These are phyloP conservation scores for Tillandsia fasciculata DNA, from an alignment of 176 grass and related monocot genomes.

Conservation along the genomic window DNA sequence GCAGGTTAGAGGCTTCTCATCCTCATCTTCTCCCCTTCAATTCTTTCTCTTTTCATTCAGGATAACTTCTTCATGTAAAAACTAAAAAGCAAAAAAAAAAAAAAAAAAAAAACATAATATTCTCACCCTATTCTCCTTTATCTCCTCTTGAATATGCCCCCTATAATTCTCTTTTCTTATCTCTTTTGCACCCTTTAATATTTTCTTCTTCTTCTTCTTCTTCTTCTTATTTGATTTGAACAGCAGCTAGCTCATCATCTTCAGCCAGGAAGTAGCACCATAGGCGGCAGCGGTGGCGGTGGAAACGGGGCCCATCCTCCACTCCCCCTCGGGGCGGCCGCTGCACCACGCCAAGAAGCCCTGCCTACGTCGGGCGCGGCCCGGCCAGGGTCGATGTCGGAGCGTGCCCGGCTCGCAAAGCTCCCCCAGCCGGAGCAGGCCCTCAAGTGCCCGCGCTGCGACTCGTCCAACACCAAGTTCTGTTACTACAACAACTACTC, in stretches of 20 bases:
- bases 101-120: no score
- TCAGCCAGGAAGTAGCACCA: conserved; percentile 16
- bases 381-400: conserved; percentile 63
- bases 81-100: conserved; percentile 23
- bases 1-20: conserved; percentile 36
- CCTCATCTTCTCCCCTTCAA: neutral
- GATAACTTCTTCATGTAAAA: conserved; percentile 25
- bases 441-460: conserved; percentile 85
- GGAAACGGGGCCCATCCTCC: neutral
- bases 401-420: conserved; percentile 54
- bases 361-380: conserved; percentile 15
- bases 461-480: conserved; percentile 95
- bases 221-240: conserved; percentile 15
- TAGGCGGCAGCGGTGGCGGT: neutral
- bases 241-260: conserved; percentile 40
- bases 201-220: conserved; percentile 17
- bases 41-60: conserved; percentile 18
- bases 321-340: conserved; percentile 1
- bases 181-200: neutral
- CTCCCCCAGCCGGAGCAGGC: conserved; percentile 70
- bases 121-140: conserved; percentile 16
- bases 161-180: conserved; percentile 24
- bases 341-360: conserved; percentile 27
- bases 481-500: conserved; percentile 99
- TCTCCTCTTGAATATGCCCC: conserved; percentile 62